Evolutionary conservation across 306 rosid species (phyloP).

Genomic region (Ormosia semicastrata): DNA sequence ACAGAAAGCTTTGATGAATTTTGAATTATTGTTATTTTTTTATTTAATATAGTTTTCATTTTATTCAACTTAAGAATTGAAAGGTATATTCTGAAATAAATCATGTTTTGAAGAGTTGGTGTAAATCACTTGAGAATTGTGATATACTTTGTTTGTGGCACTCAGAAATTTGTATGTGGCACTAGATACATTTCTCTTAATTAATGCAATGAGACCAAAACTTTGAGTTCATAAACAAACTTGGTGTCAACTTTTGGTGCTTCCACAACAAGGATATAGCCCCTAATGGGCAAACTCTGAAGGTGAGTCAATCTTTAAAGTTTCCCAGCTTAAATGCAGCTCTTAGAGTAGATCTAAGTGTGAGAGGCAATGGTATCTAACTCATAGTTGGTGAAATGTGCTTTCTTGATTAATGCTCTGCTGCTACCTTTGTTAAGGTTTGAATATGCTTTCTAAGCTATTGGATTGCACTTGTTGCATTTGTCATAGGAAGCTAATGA

Average conservation of each 20-base stretch:
- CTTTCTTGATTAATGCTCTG: neutral
- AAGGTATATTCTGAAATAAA: too few relatives aligned
- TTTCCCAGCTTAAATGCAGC: neutral
- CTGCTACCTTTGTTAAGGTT: neutral
- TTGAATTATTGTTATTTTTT: too few relatives aligned
- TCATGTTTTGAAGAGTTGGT: too few relatives aligned
- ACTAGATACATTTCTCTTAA: constrained; percentile 9
- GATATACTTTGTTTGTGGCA: neutral
- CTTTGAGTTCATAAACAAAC: constrained; percentile 86
- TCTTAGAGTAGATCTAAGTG: neutral
- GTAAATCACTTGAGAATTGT: too few relatives aligned
- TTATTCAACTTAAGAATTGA: too few relatives aligned
- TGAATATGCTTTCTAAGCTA: constrained; percentile 4
- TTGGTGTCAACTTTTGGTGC: constrained; percentile 90
- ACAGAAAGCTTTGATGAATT: too few relatives aligned
- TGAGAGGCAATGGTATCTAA: neutral
- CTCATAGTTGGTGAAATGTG: constrained; percentile 1
- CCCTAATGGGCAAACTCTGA: constrained; percentile 69
- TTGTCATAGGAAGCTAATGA: constrained; percentile 73
- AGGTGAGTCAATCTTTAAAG: constrained; percentile 45
- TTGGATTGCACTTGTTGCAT: constrained; percentile 9
- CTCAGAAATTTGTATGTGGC: neutral
- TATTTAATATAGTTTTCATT: too few relatives aligned
- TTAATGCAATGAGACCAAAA: constrained; percentile 75
- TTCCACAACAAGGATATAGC: constrained; percentile 96